Evolutionary conservation across 2,329 filamentous ascomycete species (phyloP).

Genomic region (Fusarium sp.): DNA sequence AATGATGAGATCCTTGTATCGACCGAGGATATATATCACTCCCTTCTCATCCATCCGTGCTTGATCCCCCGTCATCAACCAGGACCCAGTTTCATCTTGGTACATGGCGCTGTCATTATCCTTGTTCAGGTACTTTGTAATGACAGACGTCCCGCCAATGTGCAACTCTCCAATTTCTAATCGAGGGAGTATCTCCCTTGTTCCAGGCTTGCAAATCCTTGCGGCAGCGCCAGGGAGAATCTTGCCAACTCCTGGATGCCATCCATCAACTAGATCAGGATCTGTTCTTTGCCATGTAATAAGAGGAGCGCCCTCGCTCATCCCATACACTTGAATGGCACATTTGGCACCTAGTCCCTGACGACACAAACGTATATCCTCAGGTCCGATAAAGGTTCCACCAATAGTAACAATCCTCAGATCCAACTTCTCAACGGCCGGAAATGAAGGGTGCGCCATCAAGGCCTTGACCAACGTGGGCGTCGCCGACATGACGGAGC

Average conservation of each 20-base stretch:
- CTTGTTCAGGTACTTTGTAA: slow-evolving; percentile 47
- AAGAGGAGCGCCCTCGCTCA: slow-evolving; percentile 57
- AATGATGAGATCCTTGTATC: slow-evolving; percentile 59
- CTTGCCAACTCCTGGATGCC: slow-evolving; percentile 54
- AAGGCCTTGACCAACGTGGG: slow-evolving; percentile 50
- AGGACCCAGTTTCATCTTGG: slow-evolving; percentile 45
- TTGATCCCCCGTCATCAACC: slow-evolving; percentile 56
- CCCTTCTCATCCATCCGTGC: slow-evolving; percentile 52
- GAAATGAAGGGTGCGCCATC: slow-evolving; percentile 44
- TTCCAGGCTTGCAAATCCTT: slow-evolving; percentile 50
- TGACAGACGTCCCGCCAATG: slow-evolving; percentile 50
- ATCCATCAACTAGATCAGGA: slow-evolving; percentile 44
- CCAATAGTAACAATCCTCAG: slow-evolving; percentile 49
- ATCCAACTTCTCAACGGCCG: slow-evolving; percentile 39
- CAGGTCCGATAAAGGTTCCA: slow-evolving; percentile 44
- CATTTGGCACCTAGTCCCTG: slow-evolving; percentile 45
- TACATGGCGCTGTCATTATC: slow-evolving; percentile 48
- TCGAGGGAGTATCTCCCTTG: slow-evolving; percentile 41
- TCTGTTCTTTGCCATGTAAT: slow-evolving; percentile 52
- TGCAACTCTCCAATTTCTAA: slow-evolving; percentile 54
- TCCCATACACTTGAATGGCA: slow-evolving; percentile 55
- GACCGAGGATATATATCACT: slow-evolving; percentile 51
- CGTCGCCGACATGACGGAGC: slow-evolving; percentile 54
- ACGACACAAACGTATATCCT: slow-evolving; percentile 48
- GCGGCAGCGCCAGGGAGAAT: slow-evolving; percentile 52